Base-by-base conservation (phyloP, 148 eudicot species). In the Dianthus caryophyllus region DNA sequence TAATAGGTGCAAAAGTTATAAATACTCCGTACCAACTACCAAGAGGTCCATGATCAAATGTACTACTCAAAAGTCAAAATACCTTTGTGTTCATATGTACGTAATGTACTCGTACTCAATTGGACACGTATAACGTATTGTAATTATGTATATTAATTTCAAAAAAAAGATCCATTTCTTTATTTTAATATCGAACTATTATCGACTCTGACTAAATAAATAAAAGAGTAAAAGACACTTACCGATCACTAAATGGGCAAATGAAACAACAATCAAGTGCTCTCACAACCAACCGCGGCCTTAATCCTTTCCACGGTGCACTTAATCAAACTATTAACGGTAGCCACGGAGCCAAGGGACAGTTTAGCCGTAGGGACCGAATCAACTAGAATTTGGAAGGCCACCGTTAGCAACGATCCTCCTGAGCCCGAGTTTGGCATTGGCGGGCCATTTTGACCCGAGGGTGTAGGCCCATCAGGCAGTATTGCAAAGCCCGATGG, bases 401-500 rank as follows among this genome's bases (percentile, higher is more conserved):
- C 97, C 6, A 95, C 99, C 0, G 99, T 95, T 10, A 95, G 76
- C 31, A 95, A 75, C 0, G 99, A 90, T n/a, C 99, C 99, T 9
- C 90, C 88, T 1, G 88, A 67, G 2, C 86, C n/a, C n/a, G n/a
- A 92, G 2, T 66, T 89, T 38, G 83, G 90, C 50, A 78, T 41
- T 43, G 68, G 38, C 29, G 81, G 88, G 15, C 70, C 72, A 0
- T 80, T 82, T 1, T 66, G 77, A 7, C 10, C 44, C 44, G 12
- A 9, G 6, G 53, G 53, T 17, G 64, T 67, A 3, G 96, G 90
- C 0, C 98, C 98, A 64, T 95, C 99, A 0, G 97, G 99, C 9
- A 95, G 86, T 66, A 95, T 95, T 14, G 99, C 99, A 60, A 95
- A 95, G 13, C 99, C 99, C 2, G 97, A 90, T 25, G 99, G 99